phyloP scores from a whole-genome alignment of 352 stramenopile species.

The Lagenidium giganteum region DNA sequence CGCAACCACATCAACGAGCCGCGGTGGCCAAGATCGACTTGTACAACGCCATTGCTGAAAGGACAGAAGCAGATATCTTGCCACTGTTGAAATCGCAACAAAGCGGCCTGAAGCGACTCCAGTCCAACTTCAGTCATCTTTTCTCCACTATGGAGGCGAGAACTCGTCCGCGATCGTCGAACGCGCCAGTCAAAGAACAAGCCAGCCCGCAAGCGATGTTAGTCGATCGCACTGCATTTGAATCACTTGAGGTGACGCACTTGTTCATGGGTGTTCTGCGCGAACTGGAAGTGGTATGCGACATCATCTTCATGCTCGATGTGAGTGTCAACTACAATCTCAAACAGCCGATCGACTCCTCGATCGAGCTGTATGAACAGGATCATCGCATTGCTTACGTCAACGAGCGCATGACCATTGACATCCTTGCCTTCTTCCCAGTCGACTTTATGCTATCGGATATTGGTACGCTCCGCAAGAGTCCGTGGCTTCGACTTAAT shows the following conservation, averaged over 20 bases:
- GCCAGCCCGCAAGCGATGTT: too few relatives aligned
- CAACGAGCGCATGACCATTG: constrained; percentile 29
- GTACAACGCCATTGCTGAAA: too few relatives aligned
- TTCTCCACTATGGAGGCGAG: too few relatives aligned
- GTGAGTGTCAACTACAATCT: constrained; percentile 36
- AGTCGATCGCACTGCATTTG: constrained; percentile 28
- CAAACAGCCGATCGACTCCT: constrained; percentile 13
- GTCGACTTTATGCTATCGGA: constrained; percentile 26
- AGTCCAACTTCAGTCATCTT: too few relatives aligned
- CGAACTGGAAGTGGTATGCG: constrained; percentile 18
- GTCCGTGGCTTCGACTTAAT: constrained; percentile 22
- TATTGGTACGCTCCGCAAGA: constrained; percentile 19
- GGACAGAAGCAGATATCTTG: too few relatives aligned
- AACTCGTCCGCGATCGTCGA: too few relatives aligned
- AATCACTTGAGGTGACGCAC: constrained; percentile 13
- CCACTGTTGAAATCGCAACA: not conserved
- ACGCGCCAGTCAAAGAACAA: too few relatives aligned
- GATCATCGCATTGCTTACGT: constrained; percentile 22
- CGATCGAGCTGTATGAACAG: constrained; percentile 41
- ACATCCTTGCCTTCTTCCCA: constrained; percentile 23
- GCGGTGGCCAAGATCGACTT: too few relatives aligned
- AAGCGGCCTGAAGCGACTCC: constrained; percentile 12
- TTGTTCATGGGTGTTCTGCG: constrained; percentile 4
- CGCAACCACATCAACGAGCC: not conserved
- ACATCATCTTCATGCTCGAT: constrained; percentile 28